These are phyloP conservation scores for Ogataea naganishii DNA, from an alignment of 805 yeast genomes.

Conservation along the genomic window DNA sequence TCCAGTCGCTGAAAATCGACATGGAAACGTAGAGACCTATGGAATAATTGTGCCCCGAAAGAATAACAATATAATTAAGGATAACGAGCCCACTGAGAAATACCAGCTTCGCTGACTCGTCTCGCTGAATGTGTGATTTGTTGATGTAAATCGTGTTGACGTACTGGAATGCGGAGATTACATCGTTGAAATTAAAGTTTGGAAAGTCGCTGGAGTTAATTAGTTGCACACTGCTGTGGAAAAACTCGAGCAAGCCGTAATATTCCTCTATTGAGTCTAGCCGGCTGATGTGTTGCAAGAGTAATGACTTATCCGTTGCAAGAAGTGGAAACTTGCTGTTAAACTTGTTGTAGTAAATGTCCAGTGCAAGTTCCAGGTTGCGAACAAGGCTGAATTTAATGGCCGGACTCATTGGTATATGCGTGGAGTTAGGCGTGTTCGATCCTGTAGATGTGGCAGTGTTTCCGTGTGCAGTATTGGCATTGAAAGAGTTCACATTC, in stretches of 20 bases:
- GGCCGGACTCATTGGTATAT: constrained; percentile 10
- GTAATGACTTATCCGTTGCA: constrained; percentile 23
- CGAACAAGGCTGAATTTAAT: constrained; percentile 14
- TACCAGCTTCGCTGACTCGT: constrained; percentile 19
- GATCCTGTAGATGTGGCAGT: background rate
- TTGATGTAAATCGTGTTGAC: constrained; percentile 29
- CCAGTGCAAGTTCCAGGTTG: constrained; percentile 25
- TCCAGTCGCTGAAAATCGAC: constrained; percentile 50
- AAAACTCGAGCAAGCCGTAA: constrained; percentile 28
- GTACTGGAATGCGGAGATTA: constrained; percentile 26
- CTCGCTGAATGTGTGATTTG: constrained; percentile 18
- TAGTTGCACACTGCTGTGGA: constrained; percentile 30
- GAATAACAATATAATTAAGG: constrained; percentile 46
- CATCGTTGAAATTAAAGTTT: constrained; percentile 22
- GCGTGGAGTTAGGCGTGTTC: background rate
- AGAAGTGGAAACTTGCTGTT: constrained; percentile 39
- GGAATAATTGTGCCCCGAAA: constrained; percentile 54
- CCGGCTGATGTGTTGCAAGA: constrained; percentile 17
- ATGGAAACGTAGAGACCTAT: constrained; percentile 46
- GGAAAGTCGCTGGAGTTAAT: constrained; percentile 21
- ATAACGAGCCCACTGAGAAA: constrained; percentile 30
- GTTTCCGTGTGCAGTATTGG: background rate
- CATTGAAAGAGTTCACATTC: no score
- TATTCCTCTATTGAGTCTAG: constrained; percentile 21
- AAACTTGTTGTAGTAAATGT: constrained; percentile 32